Percentiles rank a stretch among this genome's conserved stretches.
Conservation (phyloP, 768 basidiomycete genomes). For the Tulasnella sp. region DNA sequence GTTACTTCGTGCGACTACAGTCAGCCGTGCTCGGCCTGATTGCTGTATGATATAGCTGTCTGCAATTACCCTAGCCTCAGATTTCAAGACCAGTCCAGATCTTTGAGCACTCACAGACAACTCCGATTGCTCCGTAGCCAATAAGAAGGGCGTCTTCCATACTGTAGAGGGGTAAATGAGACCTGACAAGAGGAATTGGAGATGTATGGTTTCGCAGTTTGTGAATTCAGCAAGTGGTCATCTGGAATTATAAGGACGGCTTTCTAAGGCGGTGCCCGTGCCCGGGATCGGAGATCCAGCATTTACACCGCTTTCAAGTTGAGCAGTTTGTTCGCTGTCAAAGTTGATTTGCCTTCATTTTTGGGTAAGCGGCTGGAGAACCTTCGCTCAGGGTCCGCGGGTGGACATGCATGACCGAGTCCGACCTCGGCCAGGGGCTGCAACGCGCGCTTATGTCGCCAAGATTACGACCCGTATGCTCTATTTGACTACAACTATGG, state of each 20-base stretch:
- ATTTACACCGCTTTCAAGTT: too few species aligned
- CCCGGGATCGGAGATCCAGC: too few species aligned
- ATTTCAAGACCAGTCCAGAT: too few species aligned
- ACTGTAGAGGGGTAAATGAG: too few species aligned
- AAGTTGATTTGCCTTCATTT: neutral
- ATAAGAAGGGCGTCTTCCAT: constrained; percentile 13
- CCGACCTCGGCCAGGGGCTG: neutral
- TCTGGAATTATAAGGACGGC: too few species aligned
- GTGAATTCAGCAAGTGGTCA: too few species aligned
- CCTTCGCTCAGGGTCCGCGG: neutral
- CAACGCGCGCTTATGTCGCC: neutral
- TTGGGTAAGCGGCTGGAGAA: neutral
- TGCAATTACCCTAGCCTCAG: too few species aligned
- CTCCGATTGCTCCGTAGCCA: constrained; percentile 50
- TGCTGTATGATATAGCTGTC: constrained; percentile 39
- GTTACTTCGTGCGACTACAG: constrained; percentile 62
- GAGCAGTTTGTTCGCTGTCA: too few species aligned
- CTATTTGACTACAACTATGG: neutral
- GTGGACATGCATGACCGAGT: neutral
- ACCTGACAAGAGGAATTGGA: too few species aligned
- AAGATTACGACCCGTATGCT: neutral
- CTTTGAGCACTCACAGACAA: constrained; percentile 41
- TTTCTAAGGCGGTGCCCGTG: too few species aligned
- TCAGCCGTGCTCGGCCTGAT: constrained; percentile 51
- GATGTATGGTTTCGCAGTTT: too few species aligned